Evolutionary conservation across 768 basidiomycete species (phyloP), one percentile per base, ranked within the genome.

Genomic region (Cytidiella melzeri): DNA sequence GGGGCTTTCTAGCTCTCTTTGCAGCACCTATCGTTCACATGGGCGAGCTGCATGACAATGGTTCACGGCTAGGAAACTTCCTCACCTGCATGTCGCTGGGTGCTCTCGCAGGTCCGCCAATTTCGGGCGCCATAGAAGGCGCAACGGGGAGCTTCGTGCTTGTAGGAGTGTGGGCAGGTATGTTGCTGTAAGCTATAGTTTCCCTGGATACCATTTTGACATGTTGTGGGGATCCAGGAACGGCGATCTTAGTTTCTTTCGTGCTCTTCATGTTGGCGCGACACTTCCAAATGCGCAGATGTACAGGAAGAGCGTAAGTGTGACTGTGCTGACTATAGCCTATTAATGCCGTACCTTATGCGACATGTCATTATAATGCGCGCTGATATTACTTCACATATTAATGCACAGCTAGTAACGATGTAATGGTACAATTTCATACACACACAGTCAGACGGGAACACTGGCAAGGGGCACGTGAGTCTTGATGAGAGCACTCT

Each of bases 61-160:
- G 86, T 3, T 70, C 81, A 20, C 69, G 86, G 13, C 67, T 75
- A 0, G 85, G 87, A 4, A 79, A 85, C 72, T 76, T 76, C 51
- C 68, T 83, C 61, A 82, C 74, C 21, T 69, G 84, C 44, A 50
- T 78, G 18, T 73, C 85, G 0, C 28, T 87, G 15, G 84, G 83
- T 9, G 83, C 81, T 0, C 68, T 88, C 4, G 73, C 71, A 0
- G 87, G 87, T 0, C 83, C 84, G 4, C 87, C 87, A 0, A 83
- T 87, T 51, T 83, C 83, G 7, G 87, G 87, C 0, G 81, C 81
- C 0, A 84, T 88, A 54, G 72, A 74, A 46, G 62, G 60, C 0
- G 69, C 73, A 1, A 76, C 80, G 2, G 75, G 72, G 3, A 71
- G 72, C 1, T 88, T 77, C 56, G 66, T 69, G 30, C 68, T 57